Conservation (phyloP, 2,329 filamentous ascomycete species). For the Cladosporium sp. region DNA sequence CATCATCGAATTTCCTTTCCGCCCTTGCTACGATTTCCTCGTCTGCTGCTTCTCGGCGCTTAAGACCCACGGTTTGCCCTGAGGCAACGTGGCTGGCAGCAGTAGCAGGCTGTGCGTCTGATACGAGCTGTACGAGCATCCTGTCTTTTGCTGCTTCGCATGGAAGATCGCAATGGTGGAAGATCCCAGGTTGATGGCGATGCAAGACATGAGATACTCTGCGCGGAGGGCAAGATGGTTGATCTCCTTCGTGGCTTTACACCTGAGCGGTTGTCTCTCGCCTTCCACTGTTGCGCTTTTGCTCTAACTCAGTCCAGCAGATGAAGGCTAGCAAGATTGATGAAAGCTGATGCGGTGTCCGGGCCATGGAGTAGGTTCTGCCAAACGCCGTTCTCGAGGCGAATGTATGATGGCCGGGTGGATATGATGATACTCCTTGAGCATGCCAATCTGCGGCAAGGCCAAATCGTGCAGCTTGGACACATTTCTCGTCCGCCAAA, state of each 20-base stretch:
- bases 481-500: background rate
- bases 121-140: background rate
- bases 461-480: background rate
- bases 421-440: background rate
- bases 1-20: background rate
- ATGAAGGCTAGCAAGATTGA: background rate
- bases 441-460: background rate
- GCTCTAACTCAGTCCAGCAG: background rate
- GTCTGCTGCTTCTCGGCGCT: background rate
- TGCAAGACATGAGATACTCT: background rate
- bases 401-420: background rate
- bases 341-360: background rate
- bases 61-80: background rate
- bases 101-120: background rate
- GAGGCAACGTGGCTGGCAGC: background rate
- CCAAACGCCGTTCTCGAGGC: background rate
- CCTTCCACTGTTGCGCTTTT: background rate
- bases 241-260: background rate
- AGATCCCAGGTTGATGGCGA: background rate
- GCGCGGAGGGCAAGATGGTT: background rate
- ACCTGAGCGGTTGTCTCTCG: background rate
- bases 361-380: background rate
- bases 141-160: background rate
- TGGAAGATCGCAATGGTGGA: background rate
- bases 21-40: no score